Conservation (phyloP, 2,329 filamentous ascomycete species). For the Colletotrichum sojae region DNA sequence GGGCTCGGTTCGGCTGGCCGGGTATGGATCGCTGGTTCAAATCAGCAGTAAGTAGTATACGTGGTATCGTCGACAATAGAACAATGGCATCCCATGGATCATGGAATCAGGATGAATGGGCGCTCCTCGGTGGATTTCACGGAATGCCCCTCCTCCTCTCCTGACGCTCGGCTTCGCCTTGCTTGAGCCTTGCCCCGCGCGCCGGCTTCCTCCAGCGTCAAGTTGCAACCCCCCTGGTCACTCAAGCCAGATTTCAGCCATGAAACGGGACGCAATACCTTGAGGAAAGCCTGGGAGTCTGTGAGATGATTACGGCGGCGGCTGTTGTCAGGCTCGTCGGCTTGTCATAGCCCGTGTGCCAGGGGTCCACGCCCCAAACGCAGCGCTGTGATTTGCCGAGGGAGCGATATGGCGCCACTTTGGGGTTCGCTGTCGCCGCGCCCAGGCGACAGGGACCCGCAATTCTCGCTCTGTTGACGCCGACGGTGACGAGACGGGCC, state of each 20-base stretch:
- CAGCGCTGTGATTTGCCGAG: slow-evolving; percentile 26
- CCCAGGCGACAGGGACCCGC: slow-evolving; percentile 18
- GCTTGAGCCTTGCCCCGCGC: slow-evolving; percentile 14
- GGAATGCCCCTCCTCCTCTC: slow-evolving; percentile 17
- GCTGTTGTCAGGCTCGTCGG: slow-evolving; percentile 28
- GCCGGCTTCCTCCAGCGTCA: neutral
- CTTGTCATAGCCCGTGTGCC: neutral
- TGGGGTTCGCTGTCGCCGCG: slow-evolving; percentile 16
- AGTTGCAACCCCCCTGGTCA: neutral
- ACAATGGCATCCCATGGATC: slow-evolving; percentile 24
- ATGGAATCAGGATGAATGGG: slow-evolving; percentile 15
- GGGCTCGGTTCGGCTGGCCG: slow-evolving; percentile 8
- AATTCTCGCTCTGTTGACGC: slow-evolving; percentile 34
- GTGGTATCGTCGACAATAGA: neutral
- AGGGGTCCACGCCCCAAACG: slow-evolving; percentile 23
- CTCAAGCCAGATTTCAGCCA: slow-evolving; percentile 28
- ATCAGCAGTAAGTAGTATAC: slow-evolving; percentile 10
- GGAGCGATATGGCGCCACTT: slow-evolving; percentile 28
- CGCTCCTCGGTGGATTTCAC: slow-evolving; percentile 23
- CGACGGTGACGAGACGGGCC: slow-evolving; percentile 31
- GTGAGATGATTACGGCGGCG: slow-evolving; percentile 25
- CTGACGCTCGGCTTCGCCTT: slow-evolving; percentile 21
- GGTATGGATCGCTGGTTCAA: slow-evolving; percentile 16
- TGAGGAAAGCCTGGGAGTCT: neutral
- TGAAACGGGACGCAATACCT: slow-evolving; percentile 39